A percentile compares a stretch with the other conserved stretches of the same genome.
phyloP scores from a whole-genome alignment of 2,329 filamentous ascomycete genomes.

The Cladosporium colombiae region DNA sequence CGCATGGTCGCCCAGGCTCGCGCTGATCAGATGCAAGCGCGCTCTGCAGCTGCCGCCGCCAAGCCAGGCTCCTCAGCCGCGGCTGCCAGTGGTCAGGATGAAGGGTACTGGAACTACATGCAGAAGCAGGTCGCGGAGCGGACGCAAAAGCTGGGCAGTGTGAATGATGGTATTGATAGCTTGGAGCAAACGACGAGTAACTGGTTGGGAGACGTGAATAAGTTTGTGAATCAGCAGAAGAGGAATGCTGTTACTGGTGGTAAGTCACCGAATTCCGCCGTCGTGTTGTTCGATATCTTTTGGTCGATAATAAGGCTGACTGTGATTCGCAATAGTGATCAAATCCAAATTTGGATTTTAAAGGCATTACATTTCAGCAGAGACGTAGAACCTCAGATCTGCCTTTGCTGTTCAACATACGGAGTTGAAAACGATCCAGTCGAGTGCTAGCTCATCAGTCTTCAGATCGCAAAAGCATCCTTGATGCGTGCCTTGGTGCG shows the following conservation, averaged over 20 bases:
- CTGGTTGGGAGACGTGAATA: slow-evolving; percentile 86
- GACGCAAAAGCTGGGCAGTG: slow-evolving; percentile 80
- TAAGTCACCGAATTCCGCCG: slow-evolving; percentile 28
- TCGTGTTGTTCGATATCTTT: no score
- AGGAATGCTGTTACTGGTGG: slow-evolving; percentile 73
- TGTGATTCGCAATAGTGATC: no score
- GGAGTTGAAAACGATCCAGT: no score
- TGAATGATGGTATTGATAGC: slow-evolving; percentile 81
- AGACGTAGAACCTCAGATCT: no score
- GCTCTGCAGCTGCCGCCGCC: slow-evolving; percentile 35
- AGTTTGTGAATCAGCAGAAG: slow-evolving; percentile 86
- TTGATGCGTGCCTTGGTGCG: no score
- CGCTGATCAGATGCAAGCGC: slow-evolving; percentile 66
- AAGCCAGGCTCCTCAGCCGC: slow-evolving; percentile 25
- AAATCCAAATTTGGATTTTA: no score
- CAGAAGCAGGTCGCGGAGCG: slow-evolving; percentile 84
- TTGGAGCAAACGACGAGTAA: slow-evolving; percentile 77
- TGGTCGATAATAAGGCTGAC: no score
- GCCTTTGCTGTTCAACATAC: no score
- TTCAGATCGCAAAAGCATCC: no score
- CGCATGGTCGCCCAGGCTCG: slow-evolving; percentile 80
- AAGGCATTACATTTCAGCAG: no score
- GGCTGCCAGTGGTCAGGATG: slow-evolving; percentile 48
- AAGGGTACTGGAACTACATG: slow-evolving; percentile 75
- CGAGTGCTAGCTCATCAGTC: no score